Evolutionary conservation across 1,284 basidiomycete genomes (phyloP), one percentile per base, ranked within the genome.

Genomic region (Exobasidium cylindrosporum): DNA sequence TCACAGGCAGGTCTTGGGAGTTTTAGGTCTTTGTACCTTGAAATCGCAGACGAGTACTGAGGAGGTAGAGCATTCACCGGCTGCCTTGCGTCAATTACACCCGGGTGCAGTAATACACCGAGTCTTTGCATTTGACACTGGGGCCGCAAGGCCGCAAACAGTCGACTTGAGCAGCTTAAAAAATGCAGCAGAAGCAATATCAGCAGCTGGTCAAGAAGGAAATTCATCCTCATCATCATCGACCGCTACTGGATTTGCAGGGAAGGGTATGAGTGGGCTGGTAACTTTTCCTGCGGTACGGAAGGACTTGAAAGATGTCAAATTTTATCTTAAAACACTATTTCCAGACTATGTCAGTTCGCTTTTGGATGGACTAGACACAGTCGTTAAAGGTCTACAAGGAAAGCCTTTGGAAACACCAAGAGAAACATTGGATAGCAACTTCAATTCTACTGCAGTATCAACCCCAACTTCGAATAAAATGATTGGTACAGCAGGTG

Each of bases 281-380:
- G 63, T 77, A 61, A 69, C 78, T 58, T 76, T 79, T 26, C 77
- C 77, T 0, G 74, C 77, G 0, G 70, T 76, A 10, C 64, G 77
- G 3, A 69, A 66, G 29, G 77, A 79, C 52, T 68, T 69, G 3
- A 76, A 78, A 44, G 77, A 79, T 31, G 73, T 79, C 10, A 63
- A 69, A 1, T 78, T 77, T 58, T 78, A 79, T 61, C 64, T 79
- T 55, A 70, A 71, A 43, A 77, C 73, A 23, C 62, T 76, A 6
- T 57, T 79, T 0, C 67, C 74, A 4, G 73, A 76, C 46, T 61
- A 76, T 3, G 66, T 79, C 21, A 69, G 64, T 47, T 59, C 60
- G 23, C 54, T 78, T 11, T 62, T 79, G 10, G 77, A 79, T 49
- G 69, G 68, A 1, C 57, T 79, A 14, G 69, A 78, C 28, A 50